Base-by-base conservation (phyloP, 495 filamentous ascomycete genomes). In the Choiromyces venosus region DNA sequence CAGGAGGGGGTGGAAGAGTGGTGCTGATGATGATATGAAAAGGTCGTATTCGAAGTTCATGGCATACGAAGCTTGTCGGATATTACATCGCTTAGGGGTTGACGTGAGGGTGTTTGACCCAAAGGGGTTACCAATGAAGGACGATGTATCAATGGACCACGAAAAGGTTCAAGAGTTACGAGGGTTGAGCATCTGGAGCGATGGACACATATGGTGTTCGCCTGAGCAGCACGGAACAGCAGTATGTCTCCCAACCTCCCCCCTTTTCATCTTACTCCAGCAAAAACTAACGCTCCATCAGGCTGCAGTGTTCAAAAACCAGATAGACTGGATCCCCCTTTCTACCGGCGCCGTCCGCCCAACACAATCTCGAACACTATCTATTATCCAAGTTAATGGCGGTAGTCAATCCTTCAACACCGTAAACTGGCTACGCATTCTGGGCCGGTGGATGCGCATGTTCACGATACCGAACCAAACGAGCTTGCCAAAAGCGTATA, bases 371-470 rank as follows among this genome's bases (percentile, higher is more conserved):
- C 85, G 89, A 2, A 92, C 90, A 0, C 84, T 92, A 0, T 86
- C 87, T 3, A 86, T 92, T 66, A 86, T 87, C 0, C 88, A 91
- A 74, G 88, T 92, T 4, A 87, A 83, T 68, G 89, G 90, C 42
- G 90, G 90, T 4, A 88, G 86, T 4, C 90, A 92, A 78, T 89
- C 87, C 0, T 92, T 92, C 83, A 92, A 92, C 73, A 87, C 89
- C 0, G 89, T 92, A n/a, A 92, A 92, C 81, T 86, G 87, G 18
- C 82, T 92, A 66, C 86, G 90, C 2, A 87, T 92, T 38, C 83
- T 92, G 0, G 90, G 90, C 9, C 86, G 90, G 14, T 92, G 89
- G 90, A 92, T 92, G 90, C 85, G 90, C 39, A 92, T 92, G 90
- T 92, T 91, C 74, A 85, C 85, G 2, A 91, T 92, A 65, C 87